Evolutionary conservation across 2,329 filamentous ascomycete species (phyloP), one percentile per base, ranked within the genome.

Genomic region (Monilinia polystroma): DNA sequence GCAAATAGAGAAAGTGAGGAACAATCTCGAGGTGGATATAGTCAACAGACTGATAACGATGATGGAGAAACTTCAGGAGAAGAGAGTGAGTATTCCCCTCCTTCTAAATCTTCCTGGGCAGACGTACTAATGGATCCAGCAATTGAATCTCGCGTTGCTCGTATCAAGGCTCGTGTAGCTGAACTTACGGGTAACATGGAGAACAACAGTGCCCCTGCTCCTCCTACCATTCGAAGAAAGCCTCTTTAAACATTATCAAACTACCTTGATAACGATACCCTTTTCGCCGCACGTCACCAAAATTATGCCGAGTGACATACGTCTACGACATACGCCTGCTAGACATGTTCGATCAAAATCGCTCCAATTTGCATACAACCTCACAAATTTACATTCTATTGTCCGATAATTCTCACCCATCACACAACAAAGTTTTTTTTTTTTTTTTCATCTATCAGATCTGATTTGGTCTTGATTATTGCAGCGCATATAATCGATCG

Each of bases 91-190:
- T 88, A 47, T 74, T 70, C 41, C 23, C 35, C 43, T 38, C 49
- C 12, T 53, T 26, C 49, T 12, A 63, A n/a, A 43, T 14, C n/a
- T 63, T 54, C 55, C 18, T 57, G n/a, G 23, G 4, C 45, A 54
- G 45, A 60, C 23, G 4, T 60, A 56, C 41, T 76, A 79, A 72
- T 79, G 69, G 38, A 63, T 66, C 35, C 72, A 96, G 92, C 93
- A 47, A 98, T 98, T 75, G 95, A 99, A 79, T 93, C 93, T 59
- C 91, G 95, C 72, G 95, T 98, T 68, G 95, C 95, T 59, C 91
- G 95, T 70, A 99, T 99, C 84, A 98, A 97, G 81, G 95, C 95
- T 68, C 90, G 95, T 69, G 95, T 99, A 67, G 95, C 95, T 63
- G 93, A 97, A 78, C 81, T 99, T 73, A 99, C 95, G 2, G 90